phyloP scores from a whole-genome alignment of 2,329 filamentous ascomycete species.

The Talaromyces albobiverticillius region DNA sequence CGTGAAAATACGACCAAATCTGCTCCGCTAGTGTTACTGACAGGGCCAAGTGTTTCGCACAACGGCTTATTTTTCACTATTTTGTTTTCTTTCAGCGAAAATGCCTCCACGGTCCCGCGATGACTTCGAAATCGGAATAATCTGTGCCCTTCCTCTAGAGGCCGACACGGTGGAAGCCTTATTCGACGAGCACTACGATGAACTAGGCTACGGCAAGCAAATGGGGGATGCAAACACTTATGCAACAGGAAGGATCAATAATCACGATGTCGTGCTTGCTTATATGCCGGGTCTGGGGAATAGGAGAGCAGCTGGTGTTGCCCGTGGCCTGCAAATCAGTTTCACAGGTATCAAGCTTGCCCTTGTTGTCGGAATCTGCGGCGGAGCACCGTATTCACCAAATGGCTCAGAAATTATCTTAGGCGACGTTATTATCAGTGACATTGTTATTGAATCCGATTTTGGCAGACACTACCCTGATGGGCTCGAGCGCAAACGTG shows the following conservation, averaged over 20 bases:
- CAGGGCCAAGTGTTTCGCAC: too few species aligned
- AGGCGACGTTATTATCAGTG: constrained; percentile 7
- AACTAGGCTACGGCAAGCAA: background rate
- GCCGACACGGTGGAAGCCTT: constrained; percentile 2
- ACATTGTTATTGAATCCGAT: constrained; percentile 2
- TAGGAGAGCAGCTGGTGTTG: background rate
- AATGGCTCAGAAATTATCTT: background rate
- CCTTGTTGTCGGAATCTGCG: constrained; percentile 3
- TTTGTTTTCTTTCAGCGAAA: background rate
- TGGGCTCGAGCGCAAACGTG: background rate
- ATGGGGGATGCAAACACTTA: constrained; percentile 2
- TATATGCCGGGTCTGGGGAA: constrained; percentile 1
- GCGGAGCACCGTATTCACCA: background rate
- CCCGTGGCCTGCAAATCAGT: background rate
- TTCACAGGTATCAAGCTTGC: background rate
- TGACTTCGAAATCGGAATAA: constrained; percentile 4
- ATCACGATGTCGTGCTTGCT: background rate
- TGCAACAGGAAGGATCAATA: background rate
- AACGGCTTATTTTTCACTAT: too few species aligned
- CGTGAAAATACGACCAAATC: too few species aligned
- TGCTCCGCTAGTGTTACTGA: too few species aligned
- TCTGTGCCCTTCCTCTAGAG: constrained; percentile 6
- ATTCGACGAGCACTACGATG: constrained; percentile 2
- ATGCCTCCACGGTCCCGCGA: background rate
- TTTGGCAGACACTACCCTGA: constrained; percentile 5